A percentile compares a stretch with the other conserved stretches of the same genome.
Conservation (phyloP, 2,329 filamentous ascomycete genomes). For the Conoideocrella luteorostrata region DNA sequence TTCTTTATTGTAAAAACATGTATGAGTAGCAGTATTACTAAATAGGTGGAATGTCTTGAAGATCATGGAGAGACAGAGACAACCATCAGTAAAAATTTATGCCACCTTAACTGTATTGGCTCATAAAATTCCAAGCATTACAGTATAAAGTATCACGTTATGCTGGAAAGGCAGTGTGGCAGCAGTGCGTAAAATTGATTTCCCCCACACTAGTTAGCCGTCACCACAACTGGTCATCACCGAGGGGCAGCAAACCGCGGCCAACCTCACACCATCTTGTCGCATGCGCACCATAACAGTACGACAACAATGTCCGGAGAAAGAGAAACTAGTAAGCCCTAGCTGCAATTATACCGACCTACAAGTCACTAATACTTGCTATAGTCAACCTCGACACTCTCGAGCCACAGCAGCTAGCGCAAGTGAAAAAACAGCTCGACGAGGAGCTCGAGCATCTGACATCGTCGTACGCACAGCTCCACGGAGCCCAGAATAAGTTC, state of each 20-base stretch:
- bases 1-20: not conserved
- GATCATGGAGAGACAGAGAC: too few species aligned
- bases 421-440: constrained; percentile 93
- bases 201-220: too few species aligned
- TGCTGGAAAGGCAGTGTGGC: too few species aligned
- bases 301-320: constrained; percentile 24
- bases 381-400: constrained; percentile 65
- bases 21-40: not conserved
- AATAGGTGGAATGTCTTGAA: too few species aligned
- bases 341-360: not conserved
- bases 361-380: not conserved
- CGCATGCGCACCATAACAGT: not conserved
- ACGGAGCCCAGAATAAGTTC: constrained; percentile 86
- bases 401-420: constrained; percentile 75
- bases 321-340: constrained; percentile 25
- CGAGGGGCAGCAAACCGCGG: constrained; percentile 1
- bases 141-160: too few species aligned
- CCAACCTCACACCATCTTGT: not conserved
- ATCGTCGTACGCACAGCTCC: constrained; percentile 80
- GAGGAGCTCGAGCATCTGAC: constrained; percentile 94
- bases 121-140: too few species aligned
- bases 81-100: too few species aligned
- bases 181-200: too few species aligned
- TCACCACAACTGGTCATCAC: too few species aligned
- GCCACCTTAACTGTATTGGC: too few species aligned